phyloP scores from a whole-genome alignment of 305 asterid genomes.

The Plantago coronopus region DNA sequence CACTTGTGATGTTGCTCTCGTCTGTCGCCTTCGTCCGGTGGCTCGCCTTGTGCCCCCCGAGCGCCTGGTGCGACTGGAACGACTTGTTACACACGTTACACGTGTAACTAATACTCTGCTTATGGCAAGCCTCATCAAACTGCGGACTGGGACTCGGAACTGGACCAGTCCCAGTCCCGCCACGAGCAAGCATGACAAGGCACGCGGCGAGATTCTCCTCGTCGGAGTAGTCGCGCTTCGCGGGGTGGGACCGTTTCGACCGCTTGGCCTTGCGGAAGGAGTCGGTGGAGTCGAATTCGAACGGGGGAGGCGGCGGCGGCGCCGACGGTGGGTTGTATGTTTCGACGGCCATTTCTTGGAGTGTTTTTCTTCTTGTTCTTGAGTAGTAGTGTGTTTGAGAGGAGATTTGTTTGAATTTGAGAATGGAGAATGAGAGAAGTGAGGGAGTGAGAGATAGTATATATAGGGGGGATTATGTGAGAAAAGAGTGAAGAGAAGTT shows the following conservation, averaged over 20 bases:
- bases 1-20: background rate
- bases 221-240: slow-evolving; percentile 19
- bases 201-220: slow-evolving; percentile 54
- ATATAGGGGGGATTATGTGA: background rate
- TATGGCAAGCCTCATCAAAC: too few relatives aligned
- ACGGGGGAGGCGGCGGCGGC: too few relatives aligned
- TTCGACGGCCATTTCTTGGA: slow-evolving; percentile 7
- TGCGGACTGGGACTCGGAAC: background rate
- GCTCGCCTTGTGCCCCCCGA: slow-evolving; percentile 85
- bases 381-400: background rate
- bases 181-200: slow-evolving; percentile 50
- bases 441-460: slow-evolving; percentile 1
- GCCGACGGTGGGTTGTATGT: background rate
- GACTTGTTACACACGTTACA: slow-evolving; percentile 57
- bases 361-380: background rate
- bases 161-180: slow-evolving; percentile 5
- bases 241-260: slow-evolving; percentile 28
- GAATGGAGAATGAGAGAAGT: slow-evolving; percentile 5
- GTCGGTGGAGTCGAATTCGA: background rate
- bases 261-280: slow-evolving; percentile 32
- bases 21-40: slow-evolving; percentile 42
- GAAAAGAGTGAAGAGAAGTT: background rate
- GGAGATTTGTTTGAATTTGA: background rate
- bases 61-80: slow-evolving; percentile 59
- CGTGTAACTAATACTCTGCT: too few relatives aligned